These are phyloP conservation scores for Hordeum vulgare DNA, from an alignment of 176 grass and related monocot species.

Conservation along the genomic window MorexV3_pseudomolecules_assembly NC_058522.1:449710413-449710912, in stretches of 20 bases:
- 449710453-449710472: neutral
- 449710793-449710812: neutral
- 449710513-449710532: neutral
- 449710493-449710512: neutral
- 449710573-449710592: no score
- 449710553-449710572: no score
- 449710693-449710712: no score
- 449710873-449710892: neutral
- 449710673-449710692: no score
- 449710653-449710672: no score
- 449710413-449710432: neutral
- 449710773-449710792: neutral
- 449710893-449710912: neutral
- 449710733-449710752: no score
- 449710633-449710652: no score
- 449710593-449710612: no score
- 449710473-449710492: neutral
- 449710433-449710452: neutral
- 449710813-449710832: neutral
- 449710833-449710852: neutral
- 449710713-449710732: no score
- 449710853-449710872: neutral
- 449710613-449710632: no score
- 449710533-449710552: neutral
- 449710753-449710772: neutral